Percentiles rank a stretch among this genome's conserved stretches.
Evolutionary conservation across 2,329 filamentous ascomycete genomes (phyloP).

Genomic region (Balansia obtecta): DNA sequence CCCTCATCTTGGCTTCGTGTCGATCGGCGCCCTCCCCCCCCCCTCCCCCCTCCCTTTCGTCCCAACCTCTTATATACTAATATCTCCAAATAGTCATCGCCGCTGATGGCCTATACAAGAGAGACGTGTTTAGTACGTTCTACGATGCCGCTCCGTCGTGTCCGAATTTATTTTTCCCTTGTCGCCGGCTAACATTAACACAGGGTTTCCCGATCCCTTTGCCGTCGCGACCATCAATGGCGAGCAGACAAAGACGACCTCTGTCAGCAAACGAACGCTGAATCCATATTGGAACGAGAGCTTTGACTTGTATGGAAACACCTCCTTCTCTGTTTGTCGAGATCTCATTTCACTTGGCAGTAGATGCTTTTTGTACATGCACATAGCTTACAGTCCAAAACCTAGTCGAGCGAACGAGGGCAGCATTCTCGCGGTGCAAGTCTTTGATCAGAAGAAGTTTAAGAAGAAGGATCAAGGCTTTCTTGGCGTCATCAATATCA

Average conservation of each 20-base stretch:
- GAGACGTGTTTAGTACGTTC: constrained; percentile 92
- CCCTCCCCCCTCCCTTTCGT: too few relatives aligned
- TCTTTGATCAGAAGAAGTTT: constrained; percentile 99
- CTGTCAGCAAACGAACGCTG: constrained; percentile 90
- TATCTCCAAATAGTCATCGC: constrained; percentile 65
- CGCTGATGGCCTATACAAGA: constrained; percentile 95
- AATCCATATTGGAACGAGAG: constrained; percentile 99
- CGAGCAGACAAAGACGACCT: constrained; percentile 96
- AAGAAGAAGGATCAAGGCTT: constrained; percentile 99
- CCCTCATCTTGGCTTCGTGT: constrained; percentile 8
- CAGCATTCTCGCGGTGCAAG: constrained; percentile 92
- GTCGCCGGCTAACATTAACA: constrained; percentile 15
- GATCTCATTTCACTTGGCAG: neutral
- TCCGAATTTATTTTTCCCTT: neutral
- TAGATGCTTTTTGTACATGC: neutral
- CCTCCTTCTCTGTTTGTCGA: constrained; percentile 2
- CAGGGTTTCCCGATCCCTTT: constrained; percentile 95
- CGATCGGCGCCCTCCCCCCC: constrained; percentile 2
- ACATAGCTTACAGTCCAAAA: neutral
- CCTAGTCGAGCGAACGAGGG: constrained; percentile 79
- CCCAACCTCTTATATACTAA: constrained; percentile 20
- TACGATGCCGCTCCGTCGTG: neutral
- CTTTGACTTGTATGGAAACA: constrained; percentile 76
- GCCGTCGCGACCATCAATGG: constrained; percentile 94
- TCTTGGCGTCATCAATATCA: constrained; percentile 92